Evolutionary conservation across 2,329 filamentous ascomycete species (phyloP).

Genomic region (Aotearoamyces nothofagi): DNA sequence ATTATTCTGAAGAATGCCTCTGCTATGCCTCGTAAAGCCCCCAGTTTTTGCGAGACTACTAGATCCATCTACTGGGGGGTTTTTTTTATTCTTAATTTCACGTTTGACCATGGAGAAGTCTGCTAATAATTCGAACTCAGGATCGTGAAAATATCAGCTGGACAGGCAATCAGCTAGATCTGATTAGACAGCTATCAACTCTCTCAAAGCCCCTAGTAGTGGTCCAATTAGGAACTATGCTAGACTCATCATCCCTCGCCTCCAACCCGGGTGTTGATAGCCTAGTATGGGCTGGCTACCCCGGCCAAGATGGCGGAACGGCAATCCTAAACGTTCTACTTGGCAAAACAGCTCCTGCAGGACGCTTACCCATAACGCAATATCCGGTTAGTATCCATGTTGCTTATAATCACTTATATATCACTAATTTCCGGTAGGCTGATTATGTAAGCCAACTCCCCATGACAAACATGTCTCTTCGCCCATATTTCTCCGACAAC

Average conservation of each 20-base stretch:
- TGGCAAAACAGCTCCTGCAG: slow-evolving; percentile 33
- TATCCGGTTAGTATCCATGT: slow-evolving; percentile 34
- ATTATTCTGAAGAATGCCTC: too few species aligned
- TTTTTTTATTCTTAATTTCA: too few species aligned
- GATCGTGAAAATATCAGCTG: slow-evolving; percentile 36
- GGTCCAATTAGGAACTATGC: slow-evolving; percentile 32
- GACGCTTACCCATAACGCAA: slow-evolving; percentile 36
- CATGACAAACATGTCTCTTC: slow-evolving; percentile 39
- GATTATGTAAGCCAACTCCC: slow-evolving; percentile 32
- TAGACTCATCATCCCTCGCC: slow-evolving; percentile 35
- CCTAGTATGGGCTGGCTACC: slow-evolving; percentile 42
- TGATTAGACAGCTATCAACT: slow-evolving; percentile 31
- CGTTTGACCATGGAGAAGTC: too few species aligned
- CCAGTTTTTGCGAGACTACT: too few species aligned
- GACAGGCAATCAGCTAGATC: slow-evolving; percentile 32
- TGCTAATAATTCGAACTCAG: too few species aligned
- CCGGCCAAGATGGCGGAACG: slow-evolving; percentile 41
- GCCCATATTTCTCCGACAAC: slow-evolving; percentile 18
- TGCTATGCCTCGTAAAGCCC: too few species aligned
- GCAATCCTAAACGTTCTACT: slow-evolving; percentile 38
- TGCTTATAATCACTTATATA: neutral
- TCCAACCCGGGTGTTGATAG: slow-evolving; percentile 31
- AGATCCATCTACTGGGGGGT: too few species aligned
- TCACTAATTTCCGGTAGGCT: too few species aligned
- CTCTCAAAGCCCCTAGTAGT: slow-evolving; percentile 33